Evolutionary conservation across 805 yeast genomes (phyloP).

Genomic region (Wickerhamiella lipophila): DNA sequence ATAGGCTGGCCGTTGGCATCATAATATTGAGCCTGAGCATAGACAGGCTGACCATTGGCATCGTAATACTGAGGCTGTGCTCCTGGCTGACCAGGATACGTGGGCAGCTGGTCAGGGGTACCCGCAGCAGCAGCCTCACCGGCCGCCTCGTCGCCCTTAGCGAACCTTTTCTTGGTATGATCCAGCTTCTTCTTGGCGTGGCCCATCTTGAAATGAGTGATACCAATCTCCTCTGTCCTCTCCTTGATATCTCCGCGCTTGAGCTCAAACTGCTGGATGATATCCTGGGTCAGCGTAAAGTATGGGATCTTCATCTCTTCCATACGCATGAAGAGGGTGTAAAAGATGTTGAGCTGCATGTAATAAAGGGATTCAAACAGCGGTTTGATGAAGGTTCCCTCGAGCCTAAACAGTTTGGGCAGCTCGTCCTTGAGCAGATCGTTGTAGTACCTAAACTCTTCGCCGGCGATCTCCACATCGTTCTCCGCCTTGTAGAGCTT

Average conservation of each 20-base stretch:
- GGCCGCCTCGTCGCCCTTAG: slow-evolving; percentile 27
- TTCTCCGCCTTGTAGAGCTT: slow-evolving; percentile 79
- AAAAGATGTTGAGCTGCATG: slow-evolving; percentile 95
- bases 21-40: slow-evolving; percentile 20
- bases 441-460: slow-evolving; percentile 91
- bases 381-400: slow-evolving; percentile 86
- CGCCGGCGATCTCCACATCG: slow-evolving; percentile 78
- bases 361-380: slow-evolving; percentile 86
- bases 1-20: slow-evolving; percentile 21
- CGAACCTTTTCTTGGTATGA: slow-evolving; percentile 61
- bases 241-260: slow-evolving; percentile 91
- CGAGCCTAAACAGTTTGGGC: slow-evolving; percentile 76
- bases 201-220: slow-evolving; percentile 81
- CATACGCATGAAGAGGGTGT: slow-evolving; percentile 80
- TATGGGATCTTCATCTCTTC: slow-evolving; percentile 96
- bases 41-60: slow-evolving; percentile 24
- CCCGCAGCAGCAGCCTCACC: slow-evolving; percentile 31
- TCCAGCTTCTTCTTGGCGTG: slow-evolving; percentile 78
- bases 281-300: slow-evolving; percentile 75
- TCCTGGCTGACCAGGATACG: slow-evolving; percentile 21
- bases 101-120: slow-evolving; percentile 19
- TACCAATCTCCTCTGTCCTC: slow-evolving; percentile 74
- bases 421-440: slow-evolving; percentile 85
- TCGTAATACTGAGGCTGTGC: slow-evolving; percentile 28
- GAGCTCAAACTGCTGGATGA: slow-evolving; percentile 59